Base-by-base conservation (phyloP, 768 basidiomycete species). In the Pulveroboletus frians region DNA sequence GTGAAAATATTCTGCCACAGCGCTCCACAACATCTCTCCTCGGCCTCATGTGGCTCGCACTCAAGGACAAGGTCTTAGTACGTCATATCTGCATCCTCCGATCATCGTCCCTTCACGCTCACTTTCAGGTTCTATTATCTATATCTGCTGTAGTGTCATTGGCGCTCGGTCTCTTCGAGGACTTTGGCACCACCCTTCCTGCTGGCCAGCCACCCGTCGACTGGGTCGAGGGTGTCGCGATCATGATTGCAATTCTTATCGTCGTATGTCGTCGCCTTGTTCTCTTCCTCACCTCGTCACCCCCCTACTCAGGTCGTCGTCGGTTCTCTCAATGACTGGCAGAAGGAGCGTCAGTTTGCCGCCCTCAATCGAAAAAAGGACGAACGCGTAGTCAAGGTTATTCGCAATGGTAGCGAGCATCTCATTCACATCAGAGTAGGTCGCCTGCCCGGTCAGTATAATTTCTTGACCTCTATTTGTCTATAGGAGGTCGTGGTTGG, bases 291-390 rank as follows among this genome's bases (percentile, higher is more conserved):
- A 7, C 45, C 14, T 43, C 26, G 10, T 48, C n/a, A 57, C 26
- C 32, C 14, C 15, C n/a, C 20, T 31, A 6, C 27, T 2, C 52
- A 88, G 85, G 85, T 91, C 49, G 59, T 92, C 37, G 95, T 99
- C 49, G 95, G 95, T 27, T 92, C 93, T 11, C 57, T 97, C 38
- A 98, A 97, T 61, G 96, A 99, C 69, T 99, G 90, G 87, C 93
- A 97, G 69, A 98, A 98, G 69, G 96, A 99, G 68, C 84, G 84
- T 2, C 96, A 98, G 69, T 99, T 99, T 74, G 83, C 85, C 60
- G 76, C 74, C 17, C 78, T 99, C 36, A 98, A 97, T 62, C 89
- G 88, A 58, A 88, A 94, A 70, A 95, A 95, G 69, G 95, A 98
- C 49, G 96, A 95, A 57, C 88, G 96, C 23, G 81, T 78, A 5